Evolutionary conservation across 352 stramenopile species (phyloP), one percentile per base, ranked within the genome.

Genomic region (Globisporangium heterothallicum): DNA sequence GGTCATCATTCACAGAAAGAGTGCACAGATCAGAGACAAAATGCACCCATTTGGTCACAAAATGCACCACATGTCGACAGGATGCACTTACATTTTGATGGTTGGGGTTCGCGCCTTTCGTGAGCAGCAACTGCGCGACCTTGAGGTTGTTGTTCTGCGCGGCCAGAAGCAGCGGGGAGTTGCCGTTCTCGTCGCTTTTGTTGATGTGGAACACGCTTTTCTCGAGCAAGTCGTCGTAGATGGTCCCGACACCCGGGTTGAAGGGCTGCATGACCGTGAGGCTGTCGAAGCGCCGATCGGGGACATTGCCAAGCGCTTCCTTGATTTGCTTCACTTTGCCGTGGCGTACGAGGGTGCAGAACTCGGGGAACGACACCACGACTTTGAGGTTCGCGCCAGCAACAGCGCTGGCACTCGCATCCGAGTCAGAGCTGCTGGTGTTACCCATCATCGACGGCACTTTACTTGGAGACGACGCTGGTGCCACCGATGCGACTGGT

Each of bases 171-270:
- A 98, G 65, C 18, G 88, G 72, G 27, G 91, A 93, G 59, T 97
- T 97, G 59, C 92, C 92, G 30, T 95, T 88, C 19, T 90, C 80
- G 64, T 97, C 90, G 50, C 83, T 66, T 49, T 86, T 85, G 66
- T 97, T 92, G 30, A 96, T 65, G 50, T 88, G 70, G 66, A 97
- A 96, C 32, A 79, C 77, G 27, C 81, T 86, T 60, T 96, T 88
- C 66, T 96, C 87, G 51, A 97, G 81, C 21, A 81, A 41, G 24
- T 96, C 80, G 49, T 82, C 80, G 71, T 98, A 98, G 25, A 89
- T 63, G 25, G 94, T 98, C 40, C 93, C 92, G 24, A 92, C 73
- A 6, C 86, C 87, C 10, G 85, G 51, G 13, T 79, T 64, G 59
- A 92, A 97, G 50, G 76, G 68, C 48, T 72, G 68, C 36, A 68